phyloP scores from a whole-genome alignment of 305 asterid genomes.

The Fraxinus nigra region DNA sequence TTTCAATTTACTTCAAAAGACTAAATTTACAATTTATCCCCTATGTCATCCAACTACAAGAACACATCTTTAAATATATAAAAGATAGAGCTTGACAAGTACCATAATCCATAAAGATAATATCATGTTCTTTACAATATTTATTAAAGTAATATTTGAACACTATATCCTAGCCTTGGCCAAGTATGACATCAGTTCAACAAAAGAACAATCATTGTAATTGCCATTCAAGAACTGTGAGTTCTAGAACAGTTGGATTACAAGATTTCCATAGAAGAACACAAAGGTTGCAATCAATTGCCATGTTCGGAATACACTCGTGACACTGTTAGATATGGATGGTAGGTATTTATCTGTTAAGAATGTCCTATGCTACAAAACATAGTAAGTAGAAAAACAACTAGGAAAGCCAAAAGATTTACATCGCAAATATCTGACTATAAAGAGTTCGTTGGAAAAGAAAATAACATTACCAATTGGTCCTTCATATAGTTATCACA shows the following conservation, averaged over 20 bases:
- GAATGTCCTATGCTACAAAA: not conserved
- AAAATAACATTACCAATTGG: constrained; percentile 61
- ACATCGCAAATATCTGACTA: not conserved
- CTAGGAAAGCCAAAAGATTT: not conserved
- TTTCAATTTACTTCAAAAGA: not conserved
- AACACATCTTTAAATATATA: not conserved
- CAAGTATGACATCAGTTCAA: constrained; percentile 5
- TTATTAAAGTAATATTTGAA: not conserved
- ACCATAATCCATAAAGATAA: not conserved
- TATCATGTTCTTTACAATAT: not conserved
- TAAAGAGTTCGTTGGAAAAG: not conserved
- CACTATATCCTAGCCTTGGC: not conserved
- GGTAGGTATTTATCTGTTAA: not conserved
- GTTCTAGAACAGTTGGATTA: not conserved
- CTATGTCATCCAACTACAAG: not conserved
- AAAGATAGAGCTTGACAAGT: constrained; percentile 7
- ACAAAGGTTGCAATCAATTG: not conserved
- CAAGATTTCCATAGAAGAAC: not conserved
- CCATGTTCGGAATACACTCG: constrained; percentile 1
- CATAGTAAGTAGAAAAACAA: not conserved
- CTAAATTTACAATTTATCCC: not conserved
- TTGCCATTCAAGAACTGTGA: not conserved
- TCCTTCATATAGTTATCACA: constrained; percentile 83
- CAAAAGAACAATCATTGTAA: not conserved
- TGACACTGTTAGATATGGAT: not conserved